Evolutionary conservation across 208 protist genomes (phyloP).

Genomic region (Vickermania spadyakhi): DNA sequence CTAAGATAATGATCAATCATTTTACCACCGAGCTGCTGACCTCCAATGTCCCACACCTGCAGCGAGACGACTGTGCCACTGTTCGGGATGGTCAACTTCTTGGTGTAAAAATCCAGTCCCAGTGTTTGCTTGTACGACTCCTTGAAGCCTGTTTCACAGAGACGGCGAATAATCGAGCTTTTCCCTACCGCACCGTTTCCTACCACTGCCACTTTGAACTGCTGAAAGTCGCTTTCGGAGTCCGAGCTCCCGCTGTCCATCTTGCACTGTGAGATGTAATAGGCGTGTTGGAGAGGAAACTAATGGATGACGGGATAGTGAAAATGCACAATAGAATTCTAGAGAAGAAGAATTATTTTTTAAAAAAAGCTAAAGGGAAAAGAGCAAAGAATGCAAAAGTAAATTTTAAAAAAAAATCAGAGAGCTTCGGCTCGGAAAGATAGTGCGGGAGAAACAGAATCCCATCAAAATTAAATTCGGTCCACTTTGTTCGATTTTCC

Average conservation of each 20-base stretch:
- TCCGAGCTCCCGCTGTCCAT: slow-evolving; percentile 71
- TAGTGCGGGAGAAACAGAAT: too few species aligned
- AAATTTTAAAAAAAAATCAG: too few species aligned
- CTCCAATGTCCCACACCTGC: slow-evolving; percentile 95
- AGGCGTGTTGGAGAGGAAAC: too few species aligned
- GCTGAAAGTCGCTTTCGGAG: slow-evolving; percentile 21
- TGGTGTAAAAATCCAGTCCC: slow-evolving; percentile 94
- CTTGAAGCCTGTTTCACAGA: slow-evolving; percentile 77
- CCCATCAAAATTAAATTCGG: too few species aligned
- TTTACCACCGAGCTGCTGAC: slow-evolving; percentile 89
- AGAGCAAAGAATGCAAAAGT: too few species aligned
- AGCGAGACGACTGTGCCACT: slow-evolving; percentile 40
- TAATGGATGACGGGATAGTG: too few species aligned
- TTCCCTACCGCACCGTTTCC: slow-evolving; percentile 90
- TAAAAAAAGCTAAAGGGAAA: too few species aligned
- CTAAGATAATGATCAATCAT: slow-evolving; percentile 94
- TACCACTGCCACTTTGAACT: slow-evolving; percentile 70
- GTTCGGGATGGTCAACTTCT: slow-evolving; percentile 71
- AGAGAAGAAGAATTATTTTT: slow-evolving; percentile 1
- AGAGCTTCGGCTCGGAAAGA: too few species aligned
- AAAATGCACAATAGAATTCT: slow-evolving; percentile 1
- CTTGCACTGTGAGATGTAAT: neutral
- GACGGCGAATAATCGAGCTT: slow-evolving; percentile 87
- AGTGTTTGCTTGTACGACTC: slow-evolving; percentile 93
- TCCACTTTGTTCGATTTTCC: too few species aligned